These are phyloP conservation scores for Stachybotrys chartarum DNA, from an alignment of 2,329 filamentous ascomycete species.

Conservation along the genomic window DNA sequence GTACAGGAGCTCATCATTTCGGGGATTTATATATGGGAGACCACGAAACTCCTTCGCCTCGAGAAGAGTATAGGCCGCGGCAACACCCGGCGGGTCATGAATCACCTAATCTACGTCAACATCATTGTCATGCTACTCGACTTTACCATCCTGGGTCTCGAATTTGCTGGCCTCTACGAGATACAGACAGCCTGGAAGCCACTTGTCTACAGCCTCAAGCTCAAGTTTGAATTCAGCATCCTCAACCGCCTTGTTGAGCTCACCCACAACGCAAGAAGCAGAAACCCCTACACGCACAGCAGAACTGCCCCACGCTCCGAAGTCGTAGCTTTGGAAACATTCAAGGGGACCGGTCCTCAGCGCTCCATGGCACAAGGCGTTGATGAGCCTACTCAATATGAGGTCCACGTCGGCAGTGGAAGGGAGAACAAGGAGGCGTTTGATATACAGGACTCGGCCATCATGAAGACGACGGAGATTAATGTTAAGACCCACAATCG, in stretches of 20 bases:
- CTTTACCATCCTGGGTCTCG: constrained; percentile 20
- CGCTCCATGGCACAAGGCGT: neutral
- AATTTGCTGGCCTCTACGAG: constrained; percentile 28
- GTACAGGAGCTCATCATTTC: constrained; percentile 48
- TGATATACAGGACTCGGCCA: too few species aligned
- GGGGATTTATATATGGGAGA: constrained; percentile 44
- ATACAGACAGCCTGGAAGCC: constrained; percentile 14
- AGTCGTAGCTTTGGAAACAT: constrained; percentile 10
- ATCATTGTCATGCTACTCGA: constrained; percentile 33
- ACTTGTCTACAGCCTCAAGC: constrained; percentile 26
- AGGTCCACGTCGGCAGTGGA: too few species aligned
- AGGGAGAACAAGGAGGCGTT: too few species aligned
- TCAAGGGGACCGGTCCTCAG: constrained; percentile 5
- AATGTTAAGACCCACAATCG: too few species aligned
- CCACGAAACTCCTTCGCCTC: constrained; percentile 36
- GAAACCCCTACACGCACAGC: constrained; percentile 12
- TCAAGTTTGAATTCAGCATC: constrained; percentile 30
- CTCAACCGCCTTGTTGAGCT: constrained; percentile 24
- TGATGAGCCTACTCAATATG: too few species aligned
- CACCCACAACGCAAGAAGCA: constrained; percentile 6
- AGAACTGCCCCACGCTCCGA: constrained; percentile 5
- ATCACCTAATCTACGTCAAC: constrained; percentile 36
- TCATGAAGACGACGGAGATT: too few species aligned
- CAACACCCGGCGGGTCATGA: constrained; percentile 10
- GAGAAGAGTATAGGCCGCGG: constrained; percentile 23